Evolutionary conservation across 2,329 filamentous ascomycete genomes (phyloP).

Genomic region (Exutisphaerella laricina): DNA sequence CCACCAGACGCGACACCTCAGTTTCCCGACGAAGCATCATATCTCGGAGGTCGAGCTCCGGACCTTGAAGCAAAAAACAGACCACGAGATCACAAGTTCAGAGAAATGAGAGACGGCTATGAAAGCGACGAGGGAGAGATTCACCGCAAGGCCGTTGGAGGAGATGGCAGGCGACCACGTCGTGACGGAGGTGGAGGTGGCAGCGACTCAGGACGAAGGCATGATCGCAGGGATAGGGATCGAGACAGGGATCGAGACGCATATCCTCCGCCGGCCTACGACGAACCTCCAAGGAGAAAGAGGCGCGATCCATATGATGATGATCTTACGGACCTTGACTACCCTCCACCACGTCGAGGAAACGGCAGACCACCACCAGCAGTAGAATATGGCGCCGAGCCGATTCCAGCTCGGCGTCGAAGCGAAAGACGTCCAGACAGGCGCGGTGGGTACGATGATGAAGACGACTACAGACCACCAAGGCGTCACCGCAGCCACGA

Average conservation of each 20-base stretch:
- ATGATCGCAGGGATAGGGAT: slow-evolving; percentile 5
- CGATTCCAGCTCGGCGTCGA: slow-evolving; percentile 24
- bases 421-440: slow-evolving; percentile 22
- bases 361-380: slow-evolving; percentile 16
- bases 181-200: slow-evolving; percentile 11
- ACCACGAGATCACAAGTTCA: slow-evolving; percentile 28
- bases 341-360: slow-evolving; percentile 24
- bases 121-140: slow-evolving; percentile 35
- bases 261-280: slow-evolving; percentile 17
- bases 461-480: slow-evolving; percentile 19
- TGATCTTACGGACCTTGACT: slow-evolving; percentile 17
- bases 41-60: slow-evolving; percentile 27
- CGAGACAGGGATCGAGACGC: slow-evolving; percentile 9
- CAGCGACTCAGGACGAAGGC: slow-evolving; percentile 9
- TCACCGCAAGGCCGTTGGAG: slow-evolving; percentile 21
- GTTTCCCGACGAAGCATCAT: slow-evolving; percentile 33
- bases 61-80: slow-evolving; percentile 33
- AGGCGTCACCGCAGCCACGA: slow-evolving; percentile 19
- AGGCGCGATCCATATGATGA: slow-evolving; percentile 20
- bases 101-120: slow-evolving; percentile 34
- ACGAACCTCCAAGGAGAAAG: slow-evolving; percentile 15
- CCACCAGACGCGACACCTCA: slow-evolving; percentile 27
- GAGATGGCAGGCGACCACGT: slow-evolving; percentile 8
- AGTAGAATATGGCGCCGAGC: slow-evolving; percentile 29
- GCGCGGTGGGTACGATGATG: slow-evolving; percentile 19